Conservation (phyloP, 148 eudicot species). For the Persicaria maculosa region DNA sequence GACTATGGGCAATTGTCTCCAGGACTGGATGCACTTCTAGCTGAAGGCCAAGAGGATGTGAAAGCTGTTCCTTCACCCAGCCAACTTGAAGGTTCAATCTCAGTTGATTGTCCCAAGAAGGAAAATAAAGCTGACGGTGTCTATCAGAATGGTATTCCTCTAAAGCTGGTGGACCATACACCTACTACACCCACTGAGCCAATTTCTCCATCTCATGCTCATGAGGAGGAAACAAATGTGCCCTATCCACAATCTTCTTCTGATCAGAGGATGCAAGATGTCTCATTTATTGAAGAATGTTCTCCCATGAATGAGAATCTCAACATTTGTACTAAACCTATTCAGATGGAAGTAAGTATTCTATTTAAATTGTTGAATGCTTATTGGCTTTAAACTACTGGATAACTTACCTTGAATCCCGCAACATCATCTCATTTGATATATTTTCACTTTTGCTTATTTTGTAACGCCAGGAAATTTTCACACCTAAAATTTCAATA, state of each 20-base stretch:
- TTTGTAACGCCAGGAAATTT: background rate
- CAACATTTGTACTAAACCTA: conserved; percentile 6
- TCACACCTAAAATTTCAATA: background rate
- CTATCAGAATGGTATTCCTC: conserved; percentile 9
- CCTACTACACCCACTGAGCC: conserved; percentile 16
- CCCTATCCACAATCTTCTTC: conserved; percentile 11
- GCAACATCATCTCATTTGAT: background rate
- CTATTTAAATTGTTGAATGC: background rate
- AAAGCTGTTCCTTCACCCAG: conserved; percentile 22
- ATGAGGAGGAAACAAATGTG: background rate
- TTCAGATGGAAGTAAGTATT: conserved; percentile 39
- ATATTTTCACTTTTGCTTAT: background rate
- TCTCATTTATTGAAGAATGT: conserved; percentile 13
- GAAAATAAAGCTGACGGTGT: conserved; percentile 1
- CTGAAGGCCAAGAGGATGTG: conserved; percentile 43
- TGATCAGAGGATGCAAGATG: conserved; percentile 14
- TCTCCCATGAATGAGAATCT: background rate
- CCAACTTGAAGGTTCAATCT: conserved; percentile 25
- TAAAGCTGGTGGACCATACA: background rate
- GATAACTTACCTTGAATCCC: background rate
- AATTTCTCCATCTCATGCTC: conserved; percentile 2
- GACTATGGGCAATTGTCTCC: conserved; percentile 75
- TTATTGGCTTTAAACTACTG: background rate
- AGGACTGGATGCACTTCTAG: conserved; percentile 56
- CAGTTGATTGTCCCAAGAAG: conserved; percentile 13